Base-by-base conservation (phyloP, 192 early-diverging fungal species). In the Coemansia sp. region DNA sequence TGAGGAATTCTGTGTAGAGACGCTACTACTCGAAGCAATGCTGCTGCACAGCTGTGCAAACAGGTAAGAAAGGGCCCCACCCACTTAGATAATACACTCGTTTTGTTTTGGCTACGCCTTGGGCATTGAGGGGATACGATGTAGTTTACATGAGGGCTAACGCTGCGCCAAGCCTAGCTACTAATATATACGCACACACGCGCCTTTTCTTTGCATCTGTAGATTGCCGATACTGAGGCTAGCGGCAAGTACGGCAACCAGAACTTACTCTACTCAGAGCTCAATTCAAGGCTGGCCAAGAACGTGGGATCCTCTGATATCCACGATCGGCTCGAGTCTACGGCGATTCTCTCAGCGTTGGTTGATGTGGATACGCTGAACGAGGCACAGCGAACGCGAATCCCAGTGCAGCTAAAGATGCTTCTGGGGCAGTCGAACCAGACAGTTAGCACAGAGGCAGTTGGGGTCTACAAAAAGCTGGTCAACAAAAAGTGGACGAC, bases 331-430 rank as follows among this genome's bases (percentile, higher is more conserved):
- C 55, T 70, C 19, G 74, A 65, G 46, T 70, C 68, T 39, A 67
- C 69, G 21, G 57, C 68, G 4, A 62, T 76, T 34, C 63, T 76
- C 23, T 63, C 66, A 0, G 70, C 64, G 25, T 39, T 77, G 25
- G 63, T 68, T 1, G 55, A 62, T 15, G 61, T 73, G 12, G 64
- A 73, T 12, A 51, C 25, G 2, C 58, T 78, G 21, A 70, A 78
- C 32, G 61, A 71, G n/a, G 55, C 23, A 19, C 76, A 78, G 63
- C 64, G 63, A n/a, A 55, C 63, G 37, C 76, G 76, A 19, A 64
- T 78, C 21, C 44, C 63, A 29, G 25, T 44, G 19, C 76, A 73
- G 53, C 62, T 72, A 12, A 63, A 62, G n/a, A 25, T 32, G 34
- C 46, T 78, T 11, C 37, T 74, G 5, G 27, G 34, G 42, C 38